Percentiles rank a stretch among this genome's conserved stretches.
These are phyloP conservation scores for Drechslerella coelobrocha DNA, from an alignment of 2,329 filamentous ascomycete species.

Conservation along the genomic window DNA sequence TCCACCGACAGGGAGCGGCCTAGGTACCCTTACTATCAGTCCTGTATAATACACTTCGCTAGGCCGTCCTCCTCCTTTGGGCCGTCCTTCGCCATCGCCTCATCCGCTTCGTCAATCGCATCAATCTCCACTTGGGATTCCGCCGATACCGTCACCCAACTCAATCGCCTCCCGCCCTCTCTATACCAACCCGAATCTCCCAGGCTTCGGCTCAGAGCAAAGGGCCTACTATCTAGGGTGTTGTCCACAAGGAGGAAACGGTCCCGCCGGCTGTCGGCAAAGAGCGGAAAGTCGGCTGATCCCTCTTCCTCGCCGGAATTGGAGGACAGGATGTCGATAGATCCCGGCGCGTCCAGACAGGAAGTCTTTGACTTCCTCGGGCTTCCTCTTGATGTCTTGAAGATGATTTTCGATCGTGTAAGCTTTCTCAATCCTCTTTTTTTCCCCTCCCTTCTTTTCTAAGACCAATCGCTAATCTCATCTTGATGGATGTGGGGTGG, in stretches of 20 bases:
- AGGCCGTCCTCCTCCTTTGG: constrained; percentile 13
- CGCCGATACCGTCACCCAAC: constrained; percentile 40
- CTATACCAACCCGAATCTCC: constrained; percentile 28
- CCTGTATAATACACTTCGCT: constrained; percentile 48
- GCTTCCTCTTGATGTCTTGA: constrained; percentile 47
- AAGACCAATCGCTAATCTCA: background rate
- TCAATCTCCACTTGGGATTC: constrained; percentile 47
- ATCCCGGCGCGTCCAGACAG: constrained; percentile 34
- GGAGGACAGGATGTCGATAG: constrained; percentile 44
- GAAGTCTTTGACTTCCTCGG: constrained; percentile 49
- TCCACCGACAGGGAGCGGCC: constrained; percentile 42
- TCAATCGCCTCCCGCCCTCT: constrained; percentile 13
- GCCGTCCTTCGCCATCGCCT: constrained; percentile 12
- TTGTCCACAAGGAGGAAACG: constrained; percentile 43
- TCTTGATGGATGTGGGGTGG: background rate
- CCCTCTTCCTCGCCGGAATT: constrained; percentile 10
- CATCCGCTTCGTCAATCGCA: constrained; percentile 25
- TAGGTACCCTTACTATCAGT: constrained; percentile 44
- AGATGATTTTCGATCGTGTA: constrained; percentile 50
- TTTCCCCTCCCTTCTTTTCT: background rate
- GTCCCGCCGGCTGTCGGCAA: constrained; percentile 46
- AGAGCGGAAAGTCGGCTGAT: constrained; percentile 32
- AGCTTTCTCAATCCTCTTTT: constrained; percentile 4
- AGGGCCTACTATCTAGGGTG: constrained; percentile 46
- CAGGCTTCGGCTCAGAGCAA: constrained; percentile 41